These are phyloP conservation scores for Citrus inodora DNA, from an alignment of 345 rosid genomes.

Conservation along the genomic window DNA sequence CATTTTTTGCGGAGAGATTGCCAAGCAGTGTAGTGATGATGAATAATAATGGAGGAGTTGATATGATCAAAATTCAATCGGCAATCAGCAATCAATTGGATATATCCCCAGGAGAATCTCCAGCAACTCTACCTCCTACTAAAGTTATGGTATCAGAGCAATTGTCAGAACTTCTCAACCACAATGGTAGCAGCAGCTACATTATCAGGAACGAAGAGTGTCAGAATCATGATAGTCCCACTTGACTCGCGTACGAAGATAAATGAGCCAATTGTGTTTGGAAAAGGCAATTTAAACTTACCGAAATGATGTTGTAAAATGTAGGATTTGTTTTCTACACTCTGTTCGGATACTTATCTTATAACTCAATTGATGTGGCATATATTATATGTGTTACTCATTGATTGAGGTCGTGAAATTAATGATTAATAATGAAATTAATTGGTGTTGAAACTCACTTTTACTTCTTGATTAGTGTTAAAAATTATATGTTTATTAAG, in stretches of 20 bases:
- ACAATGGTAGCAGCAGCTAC: neutral
- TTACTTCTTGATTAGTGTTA: no score
- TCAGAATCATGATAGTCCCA: neutral
- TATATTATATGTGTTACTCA: no score
- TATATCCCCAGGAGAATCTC: constrained; percentile 11
- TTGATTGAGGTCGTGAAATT: no score
- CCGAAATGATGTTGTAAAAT: neutral
- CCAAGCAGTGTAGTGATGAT: constrained; percentile 32
- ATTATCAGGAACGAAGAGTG: neutral
- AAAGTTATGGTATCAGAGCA: constrained; percentile 25
- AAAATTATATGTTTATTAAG: no score
- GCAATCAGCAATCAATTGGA: neutral
- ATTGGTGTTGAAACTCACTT: no score
- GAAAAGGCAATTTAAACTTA: neutral
- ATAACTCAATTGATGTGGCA: no score
- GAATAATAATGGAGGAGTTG: constrained; percentile 32
- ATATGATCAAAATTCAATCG: constrained; percentile 22
- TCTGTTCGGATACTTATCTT: neutral
- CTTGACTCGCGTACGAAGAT: neutral
- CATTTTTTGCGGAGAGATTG: constrained; percentile 31
- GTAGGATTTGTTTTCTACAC: neutral
- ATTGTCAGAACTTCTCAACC: constrained; percentile 4
- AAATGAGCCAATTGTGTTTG: neutral
- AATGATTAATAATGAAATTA: no score
- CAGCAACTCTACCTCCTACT: constrained; percentile 13